Evolutionary conservation across 2,329 filamentous ascomycete species (phyloP).

Genomic region (Claviceps sp.): DNA sequence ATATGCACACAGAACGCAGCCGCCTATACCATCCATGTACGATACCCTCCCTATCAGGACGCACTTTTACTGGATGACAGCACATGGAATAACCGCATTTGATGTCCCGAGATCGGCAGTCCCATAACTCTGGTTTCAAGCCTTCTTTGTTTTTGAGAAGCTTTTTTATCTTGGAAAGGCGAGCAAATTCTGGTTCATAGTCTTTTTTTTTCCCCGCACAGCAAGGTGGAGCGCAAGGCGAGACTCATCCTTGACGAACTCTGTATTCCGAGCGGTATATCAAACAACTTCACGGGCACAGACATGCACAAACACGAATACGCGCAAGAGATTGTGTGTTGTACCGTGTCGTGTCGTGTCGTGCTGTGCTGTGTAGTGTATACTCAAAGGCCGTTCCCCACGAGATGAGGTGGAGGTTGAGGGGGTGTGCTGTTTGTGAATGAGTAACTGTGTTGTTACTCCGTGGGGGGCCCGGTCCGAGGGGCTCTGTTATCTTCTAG

Average conservation of each 20-base stretch:
- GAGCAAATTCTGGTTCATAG: not conserved
- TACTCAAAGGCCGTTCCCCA: no score
- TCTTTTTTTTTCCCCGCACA: constrained; percentile 42
- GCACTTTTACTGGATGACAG: no score
- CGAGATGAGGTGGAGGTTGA: no score
- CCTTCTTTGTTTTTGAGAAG: not conserved
- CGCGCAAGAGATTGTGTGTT: not conserved
- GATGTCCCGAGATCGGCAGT: not conserved
- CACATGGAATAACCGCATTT: not conserved
- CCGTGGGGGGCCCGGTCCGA: no score
- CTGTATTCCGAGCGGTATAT: constrained; percentile 66
- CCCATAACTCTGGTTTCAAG: not conserved
- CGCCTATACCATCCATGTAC: constrained; percentile 8
- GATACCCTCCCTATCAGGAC: not conserved
- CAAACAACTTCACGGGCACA: constrained; percentile 14
- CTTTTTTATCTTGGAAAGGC: not conserved
- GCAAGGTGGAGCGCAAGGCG: constrained; percentile 66
- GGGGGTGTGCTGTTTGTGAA: no score
- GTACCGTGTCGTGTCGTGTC: no score
- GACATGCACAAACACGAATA: not conserved
- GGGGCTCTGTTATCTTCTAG: no score
- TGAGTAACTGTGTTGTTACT: no score
- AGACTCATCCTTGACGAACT: constrained; percentile 58
- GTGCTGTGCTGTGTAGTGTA: no score
- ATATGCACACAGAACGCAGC: not conserved